These are phyloP conservation scores for Drechslerella stenobrocha DNA, from an alignment of 2,329 filamentous ascomycete genomes.

Conservation along the genomic window DNA sequence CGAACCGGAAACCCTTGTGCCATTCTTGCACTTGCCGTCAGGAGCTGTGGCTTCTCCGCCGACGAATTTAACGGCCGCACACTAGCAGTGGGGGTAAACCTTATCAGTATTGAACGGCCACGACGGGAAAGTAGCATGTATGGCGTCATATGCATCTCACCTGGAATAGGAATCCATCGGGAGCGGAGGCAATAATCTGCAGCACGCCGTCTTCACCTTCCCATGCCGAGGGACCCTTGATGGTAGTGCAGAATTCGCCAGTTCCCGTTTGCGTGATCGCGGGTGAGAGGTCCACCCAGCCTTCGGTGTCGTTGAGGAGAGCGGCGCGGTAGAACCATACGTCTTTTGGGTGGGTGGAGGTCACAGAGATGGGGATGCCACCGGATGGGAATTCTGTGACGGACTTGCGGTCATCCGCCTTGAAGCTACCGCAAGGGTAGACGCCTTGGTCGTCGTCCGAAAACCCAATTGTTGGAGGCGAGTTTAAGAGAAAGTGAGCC, in stretches of 20 bases:
- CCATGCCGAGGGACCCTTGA: conserved; percentile 27
- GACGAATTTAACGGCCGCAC: conserved; percentile 37
- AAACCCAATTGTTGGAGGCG: conserved; percentile 34
- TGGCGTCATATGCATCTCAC: conserved; percentile 3
- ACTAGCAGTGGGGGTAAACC: conserved; percentile 15
- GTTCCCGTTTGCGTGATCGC: conserved; percentile 20
- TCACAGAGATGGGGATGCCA: conserved; percentile 32
- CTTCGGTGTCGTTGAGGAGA: conserved; percentile 31
- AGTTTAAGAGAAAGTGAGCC: conserved; percentile 36
- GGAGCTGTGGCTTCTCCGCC: conserved; percentile 3
- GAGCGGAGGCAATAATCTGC: conserved; percentile 26
- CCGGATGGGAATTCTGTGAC: conserved; percentile 32
- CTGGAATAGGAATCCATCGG: conserved; percentile 43
- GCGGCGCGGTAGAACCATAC: conserved; percentile 38
- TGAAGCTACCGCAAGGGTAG: conserved; percentile 41
- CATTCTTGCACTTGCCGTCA: conserved; percentile 22
- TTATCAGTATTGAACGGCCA: conserved; percentile 1
- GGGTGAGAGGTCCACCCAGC: conserved; percentile 22
- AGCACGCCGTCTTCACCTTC: conserved; percentile 38
- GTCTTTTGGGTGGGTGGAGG: conserved; percentile 35
- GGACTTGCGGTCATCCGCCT: conserved; percentile 12
- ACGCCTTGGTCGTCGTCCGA: conserved; percentile 21
- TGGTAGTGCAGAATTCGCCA: conserved; percentile 29
- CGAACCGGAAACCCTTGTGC: conserved; percentile 2
- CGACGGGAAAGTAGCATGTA: too few species aligned